These are phyloP conservation scores for Lolium perenne DNA, from an alignment of 176 grass and related monocot genomes.

Conservation along the genomic window DNA sequence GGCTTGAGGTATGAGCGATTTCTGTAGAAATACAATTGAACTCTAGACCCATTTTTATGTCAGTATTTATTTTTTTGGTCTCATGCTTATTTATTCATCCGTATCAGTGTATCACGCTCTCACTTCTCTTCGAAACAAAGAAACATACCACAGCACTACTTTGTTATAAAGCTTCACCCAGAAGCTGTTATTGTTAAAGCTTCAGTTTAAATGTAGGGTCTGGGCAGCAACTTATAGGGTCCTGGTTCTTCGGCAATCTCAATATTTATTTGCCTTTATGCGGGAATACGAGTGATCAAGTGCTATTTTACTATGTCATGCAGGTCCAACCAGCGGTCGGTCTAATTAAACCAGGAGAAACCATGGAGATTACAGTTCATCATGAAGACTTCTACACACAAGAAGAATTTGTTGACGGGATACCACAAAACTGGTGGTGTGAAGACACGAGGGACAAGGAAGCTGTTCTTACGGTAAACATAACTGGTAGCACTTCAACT, in stretches of 20 bases:
- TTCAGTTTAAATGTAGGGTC: conserved; percentile 34
- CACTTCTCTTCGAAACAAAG: background rate
- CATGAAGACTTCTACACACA: conserved; percentile 85
- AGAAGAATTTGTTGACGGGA: conserved; percentile 86
- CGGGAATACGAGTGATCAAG: background rate
- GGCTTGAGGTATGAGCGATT: conserved; percentile 79
- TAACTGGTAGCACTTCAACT: conserved; percentile 72
- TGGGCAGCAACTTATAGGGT: background rate
- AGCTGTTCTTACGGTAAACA: conserved; percentile 59
- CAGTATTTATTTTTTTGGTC: background rate
- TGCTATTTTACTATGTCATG: conserved; percentile 9
- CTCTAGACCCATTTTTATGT: background rate
- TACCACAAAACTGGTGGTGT: conserved; percentile 94
- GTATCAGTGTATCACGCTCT: background rate
- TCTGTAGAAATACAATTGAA: background rate
- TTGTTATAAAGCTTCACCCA: background rate
- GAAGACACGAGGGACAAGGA: conserved; percentile 89
- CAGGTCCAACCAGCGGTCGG: conserved; percentile 81
- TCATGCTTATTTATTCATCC: background rate
- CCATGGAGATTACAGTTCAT: conserved; percentile 72
- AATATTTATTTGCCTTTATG: conserved; percentile 4
- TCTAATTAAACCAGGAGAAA: conserved; percentile 76
- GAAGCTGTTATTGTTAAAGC: background rate
- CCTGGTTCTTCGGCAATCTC: background rate
- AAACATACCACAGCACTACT: background rate